phyloP scores from a whole-genome alignment of 1,284 basidiomycete genomes.

The Puccinia sorghi region DNA sequence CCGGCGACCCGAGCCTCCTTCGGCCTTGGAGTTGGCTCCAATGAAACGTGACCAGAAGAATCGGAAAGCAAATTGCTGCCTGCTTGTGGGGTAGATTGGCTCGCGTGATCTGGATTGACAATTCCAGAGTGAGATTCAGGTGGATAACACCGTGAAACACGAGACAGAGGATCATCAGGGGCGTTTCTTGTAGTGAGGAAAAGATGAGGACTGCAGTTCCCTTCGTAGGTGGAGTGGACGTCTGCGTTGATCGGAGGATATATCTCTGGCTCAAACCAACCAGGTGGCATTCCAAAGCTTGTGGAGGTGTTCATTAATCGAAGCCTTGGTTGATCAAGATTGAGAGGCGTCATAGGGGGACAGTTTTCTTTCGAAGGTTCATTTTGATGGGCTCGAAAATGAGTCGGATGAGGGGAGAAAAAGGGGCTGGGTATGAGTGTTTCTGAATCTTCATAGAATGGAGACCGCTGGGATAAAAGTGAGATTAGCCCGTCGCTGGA shows the following conservation, averaged over 20 bases:
- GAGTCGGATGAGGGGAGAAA: constrained; percentile 6
- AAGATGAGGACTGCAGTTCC: neutral
- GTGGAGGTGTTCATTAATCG: constrained; percentile 10
- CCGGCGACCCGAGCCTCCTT: neutral
- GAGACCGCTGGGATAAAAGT: constrained; percentile 1
- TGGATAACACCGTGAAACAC: neutral
- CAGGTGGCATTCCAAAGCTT: constrained; percentile 19
- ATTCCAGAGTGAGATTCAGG: neutral
- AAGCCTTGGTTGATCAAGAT: constrained; percentile 4
- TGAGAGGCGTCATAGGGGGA: constrained; percentile 17
- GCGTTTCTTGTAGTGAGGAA: neutral
- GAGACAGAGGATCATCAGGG: neutral
- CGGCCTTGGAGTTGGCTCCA: neutral
- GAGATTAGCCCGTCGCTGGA: constrained; percentile 7
- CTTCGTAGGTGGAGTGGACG: constrained; percentile 23
- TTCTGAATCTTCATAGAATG: constrained; percentile 25
- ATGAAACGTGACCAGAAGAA: neutral
- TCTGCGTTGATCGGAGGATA: neutral
- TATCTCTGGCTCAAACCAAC: constrained; percentile 24
- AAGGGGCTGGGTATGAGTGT: constrained; percentile 13
- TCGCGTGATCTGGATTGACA: neutral
- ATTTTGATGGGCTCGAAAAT: neutral
- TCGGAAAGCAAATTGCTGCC: neutral
- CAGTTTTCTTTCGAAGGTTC: neutral
- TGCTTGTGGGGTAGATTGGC: neutral